A percentile compares a stretch with the other conserved stretches of the same genome.
Evolutionary conservation across 352 stramenopile species (phyloP).

Genomic region (Phytophthora foliorum): DNA sequence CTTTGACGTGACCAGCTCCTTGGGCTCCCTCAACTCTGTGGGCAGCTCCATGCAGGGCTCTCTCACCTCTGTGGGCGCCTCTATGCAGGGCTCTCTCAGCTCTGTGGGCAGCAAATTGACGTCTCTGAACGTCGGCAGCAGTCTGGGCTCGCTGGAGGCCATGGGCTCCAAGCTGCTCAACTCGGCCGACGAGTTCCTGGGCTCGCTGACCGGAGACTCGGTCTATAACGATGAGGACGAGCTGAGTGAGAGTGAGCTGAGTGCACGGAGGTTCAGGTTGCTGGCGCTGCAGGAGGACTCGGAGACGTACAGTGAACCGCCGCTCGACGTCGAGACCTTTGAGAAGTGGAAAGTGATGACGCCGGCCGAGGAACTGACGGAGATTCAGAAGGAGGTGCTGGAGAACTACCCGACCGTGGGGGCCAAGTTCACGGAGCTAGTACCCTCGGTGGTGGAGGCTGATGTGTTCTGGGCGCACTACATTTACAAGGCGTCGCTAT

Average conservation of each 20-base stretch:
- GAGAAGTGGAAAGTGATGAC: constrained; percentile 63
- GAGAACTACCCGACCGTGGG: constrained; percentile 71
- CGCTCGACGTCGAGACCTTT: constrained; percentile 69
- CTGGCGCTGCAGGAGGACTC: constrained; percentile 71
- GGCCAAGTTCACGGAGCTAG: constrained; percentile 65
- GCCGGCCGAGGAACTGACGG: constrained; percentile 42
- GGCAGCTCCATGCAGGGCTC: constrained; percentile 34
- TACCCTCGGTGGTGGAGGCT: constrained; percentile 56
- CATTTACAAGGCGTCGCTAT: constrained; percentile 77
- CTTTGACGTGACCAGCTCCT: constrained; percentile 48
- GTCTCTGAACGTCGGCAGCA: constrained; percentile 40
- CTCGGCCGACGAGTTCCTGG: constrained; percentile 72
- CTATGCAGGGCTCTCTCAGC: constrained; percentile 38
- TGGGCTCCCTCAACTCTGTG: constrained; percentile 51
- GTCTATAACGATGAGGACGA: constrained; percentile 41
- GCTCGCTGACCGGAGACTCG: constrained; percentile 47
- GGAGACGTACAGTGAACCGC: constrained; percentile 70
- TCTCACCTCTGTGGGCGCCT: constrained; percentile 42
- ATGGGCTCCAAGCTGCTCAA: constrained; percentile 80
- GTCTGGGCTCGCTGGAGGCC: constrained; percentile 57
- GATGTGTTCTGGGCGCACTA: constrained; percentile 80
- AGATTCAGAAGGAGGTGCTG: constrained; percentile 65
- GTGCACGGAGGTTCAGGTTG: constrained; percentile 64
- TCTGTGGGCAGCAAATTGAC: constrained; percentile 46
- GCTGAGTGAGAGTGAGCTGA: constrained; percentile 48